Base-by-base conservation (phyloP, 495 filamentous ascomycete species). In the Aspergillus ellipticus region DNA sequence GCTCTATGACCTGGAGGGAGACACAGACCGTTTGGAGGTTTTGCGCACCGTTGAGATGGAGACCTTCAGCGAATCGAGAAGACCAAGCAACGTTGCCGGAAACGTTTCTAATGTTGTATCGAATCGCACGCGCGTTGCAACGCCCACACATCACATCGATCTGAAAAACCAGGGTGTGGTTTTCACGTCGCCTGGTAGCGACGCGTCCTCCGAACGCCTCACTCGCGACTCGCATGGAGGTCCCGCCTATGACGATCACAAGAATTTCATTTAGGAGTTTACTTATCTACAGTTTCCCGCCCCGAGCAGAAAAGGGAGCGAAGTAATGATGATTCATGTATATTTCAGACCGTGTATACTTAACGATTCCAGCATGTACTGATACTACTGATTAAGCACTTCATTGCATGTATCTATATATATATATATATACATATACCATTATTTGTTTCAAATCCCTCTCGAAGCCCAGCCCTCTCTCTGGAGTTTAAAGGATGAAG, bases 31-130 rank as follows among this genome's bases (percentile, higher is more conserved):
- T 0, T 42, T 66, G 1, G 60, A 59, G 16, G 61, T 69, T 10
- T 21, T 64, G 15, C 62, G 64, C 7, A 66, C 66, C 6, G 67
- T 74, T 2, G 72, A 74, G 49, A 66, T 74, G 65, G 67, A 73
- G 46, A 70, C 57, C 2, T 70, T 65, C 62, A 51, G 58, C 6
- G 69, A 72, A 37, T 53, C 63, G 0, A 49, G 62, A 28, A 48
- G 54, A n/a, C 51, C 49, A 3, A 58, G 56, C 28, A 51, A 67
- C 31, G 47, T 55, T 6, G 21, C 42, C 2, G 50, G 52, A 15
- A 59, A 56, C 15, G 39, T 7, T 13, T 59, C 56, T n/a, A 46
- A 55, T 35, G 54, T 64, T 20, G 49, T 54, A 1, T 56, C 57
- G 0, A 59, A 64, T 9, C 37, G 59, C 24, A 47, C 41, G 15